Evolutionary conservation across 1,284 basidiomycete species (phyloP).

Genomic region (Xerocomus amazonicus): DNA sequence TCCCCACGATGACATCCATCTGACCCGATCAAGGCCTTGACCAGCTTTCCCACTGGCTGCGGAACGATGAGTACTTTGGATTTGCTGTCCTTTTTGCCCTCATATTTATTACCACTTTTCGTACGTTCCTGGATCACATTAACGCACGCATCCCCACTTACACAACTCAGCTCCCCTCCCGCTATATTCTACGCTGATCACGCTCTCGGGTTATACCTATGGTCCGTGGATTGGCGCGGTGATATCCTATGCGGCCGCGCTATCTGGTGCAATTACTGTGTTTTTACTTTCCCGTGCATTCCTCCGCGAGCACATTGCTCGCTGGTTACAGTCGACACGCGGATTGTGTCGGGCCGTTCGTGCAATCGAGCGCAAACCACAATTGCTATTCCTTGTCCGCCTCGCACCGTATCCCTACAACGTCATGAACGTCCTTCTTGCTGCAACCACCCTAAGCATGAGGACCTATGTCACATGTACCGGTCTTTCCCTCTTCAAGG

Average conservation of each 20-base stretch:
- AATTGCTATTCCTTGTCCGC: constrained; percentile 81
- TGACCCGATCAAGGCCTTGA: constrained; percentile 53
- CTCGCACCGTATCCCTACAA: constrained; percentile 84
- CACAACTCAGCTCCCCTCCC: constrained; percentile 67
- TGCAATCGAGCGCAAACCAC: constrained; percentile 84
- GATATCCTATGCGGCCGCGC: constrained; percentile 82
- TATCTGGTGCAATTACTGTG: constrained; percentile 74
- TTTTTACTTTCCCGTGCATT: constrained; percentile 73
- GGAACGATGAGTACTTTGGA: constrained; percentile 61
- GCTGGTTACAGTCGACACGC: constrained; percentile 63
- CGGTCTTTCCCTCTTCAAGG: constrained; percentile 79
- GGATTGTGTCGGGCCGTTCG: constrained; percentile 73
- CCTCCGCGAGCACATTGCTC: constrained; percentile 64
- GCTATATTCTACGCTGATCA: constrained; percentile 84
- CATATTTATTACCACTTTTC: constrained; percentile 80
- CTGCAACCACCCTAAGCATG: constrained; percentile 80
- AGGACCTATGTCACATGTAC: constrained; percentile 78
- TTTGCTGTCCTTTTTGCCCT: constrained; percentile 70
- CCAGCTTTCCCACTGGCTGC: constrained; percentile 68
- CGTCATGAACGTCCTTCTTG: constrained; percentile 86
- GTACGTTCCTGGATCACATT: constrained; percentile 46
- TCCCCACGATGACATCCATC: no score
- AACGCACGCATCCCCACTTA: constrained; percentile 3
- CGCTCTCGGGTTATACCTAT: constrained; percentile 84
- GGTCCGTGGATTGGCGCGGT: constrained; percentile 76